phyloP scores from a whole-genome alignment of 306 rosid species.

The Oxytropis ochrocephala region DNA sequence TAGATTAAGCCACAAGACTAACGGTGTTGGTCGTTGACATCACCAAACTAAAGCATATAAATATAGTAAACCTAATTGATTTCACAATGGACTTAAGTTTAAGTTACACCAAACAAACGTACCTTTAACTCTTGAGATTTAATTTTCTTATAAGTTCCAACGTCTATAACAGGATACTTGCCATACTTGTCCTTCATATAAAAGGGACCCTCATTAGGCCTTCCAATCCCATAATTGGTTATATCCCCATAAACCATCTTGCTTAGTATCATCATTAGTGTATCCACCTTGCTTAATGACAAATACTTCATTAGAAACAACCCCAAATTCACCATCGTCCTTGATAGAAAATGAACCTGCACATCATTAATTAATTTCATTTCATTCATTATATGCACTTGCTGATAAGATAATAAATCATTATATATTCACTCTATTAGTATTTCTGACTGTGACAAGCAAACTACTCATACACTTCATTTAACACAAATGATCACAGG shows the following conservation, averaged over 20 bases:
- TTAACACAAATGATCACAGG: too few species aligned
- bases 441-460: too few species aligned
- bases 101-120: too few species aligned
- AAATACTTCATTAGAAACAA: conserved; percentile 42
- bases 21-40: too few species aligned
- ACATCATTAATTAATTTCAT: neutral
- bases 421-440: too few species aligned
- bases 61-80: neutral
- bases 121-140: conserved; percentile 61
- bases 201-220: conserved; percentile 71
- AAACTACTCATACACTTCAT: too few species aligned
- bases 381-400: too few species aligned
- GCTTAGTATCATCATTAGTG: conserved; percentile 42
- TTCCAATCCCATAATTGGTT: conserved; percentile 41
- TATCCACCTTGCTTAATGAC: conserved; percentile 40
- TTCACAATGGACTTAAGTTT: too few species aligned
- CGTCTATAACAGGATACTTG: conserved; percentile 53
- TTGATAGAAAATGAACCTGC: conserved; percentile 61
- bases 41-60: neutral
- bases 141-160: conserved; percentile 40
- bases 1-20: too few species aligned
- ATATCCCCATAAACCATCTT: conserved; percentile 44
- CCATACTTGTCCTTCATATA: conserved; percentile 53
- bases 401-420: too few species aligned
- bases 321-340: conserved; percentile 35